A percentile compares a stretch with the other conserved stretches of the same genome.
Evolutionary conservation across 75 land plant species (phyloP).

Genomic region (Cunninghamia lanceolata): DNA sequence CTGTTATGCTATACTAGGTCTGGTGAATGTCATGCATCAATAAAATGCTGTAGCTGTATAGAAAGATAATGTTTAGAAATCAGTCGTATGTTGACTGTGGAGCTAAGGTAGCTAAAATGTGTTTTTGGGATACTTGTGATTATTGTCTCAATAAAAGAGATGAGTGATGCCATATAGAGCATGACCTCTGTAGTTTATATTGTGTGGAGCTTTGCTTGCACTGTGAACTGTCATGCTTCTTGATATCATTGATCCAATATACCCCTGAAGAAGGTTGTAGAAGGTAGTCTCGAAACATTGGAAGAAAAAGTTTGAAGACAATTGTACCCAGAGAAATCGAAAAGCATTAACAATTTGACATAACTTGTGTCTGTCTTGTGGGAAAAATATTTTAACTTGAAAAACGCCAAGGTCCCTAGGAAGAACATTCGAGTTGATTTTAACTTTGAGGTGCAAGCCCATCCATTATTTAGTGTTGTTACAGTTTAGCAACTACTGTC

Average conservation of each 20-base stretch:
- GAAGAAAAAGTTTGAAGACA: too few relatives aligned
- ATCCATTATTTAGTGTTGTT: background rate
- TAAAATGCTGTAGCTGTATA: background rate
- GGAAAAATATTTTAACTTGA: background rate
- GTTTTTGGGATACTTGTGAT: background rate
- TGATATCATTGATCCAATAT: background rate
- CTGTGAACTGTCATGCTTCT: background rate
- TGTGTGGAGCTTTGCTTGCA: background rate
- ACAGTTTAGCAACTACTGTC: background rate
- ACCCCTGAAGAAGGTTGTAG: too few relatives aligned
- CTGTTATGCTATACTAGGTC: background rate
- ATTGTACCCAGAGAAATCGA: too few relatives aligned
- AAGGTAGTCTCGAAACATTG: too few relatives aligned
- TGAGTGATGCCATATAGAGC: background rate
- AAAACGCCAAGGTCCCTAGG: background rate
- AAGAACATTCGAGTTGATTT: background rate
- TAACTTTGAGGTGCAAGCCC: background rate
- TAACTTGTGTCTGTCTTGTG: background rate
- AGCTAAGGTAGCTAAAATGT: background rate
- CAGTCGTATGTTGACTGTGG: background rate
- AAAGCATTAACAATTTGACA: background rate
- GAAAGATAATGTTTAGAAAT: background rate
- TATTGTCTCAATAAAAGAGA: background rate
- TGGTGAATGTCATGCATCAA: background rate
- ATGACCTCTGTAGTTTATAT: background rate